phyloP scores from a whole-genome alignment of 495 filamentous ascomycete species.

The Aspergillus bridgeri region DNA sequence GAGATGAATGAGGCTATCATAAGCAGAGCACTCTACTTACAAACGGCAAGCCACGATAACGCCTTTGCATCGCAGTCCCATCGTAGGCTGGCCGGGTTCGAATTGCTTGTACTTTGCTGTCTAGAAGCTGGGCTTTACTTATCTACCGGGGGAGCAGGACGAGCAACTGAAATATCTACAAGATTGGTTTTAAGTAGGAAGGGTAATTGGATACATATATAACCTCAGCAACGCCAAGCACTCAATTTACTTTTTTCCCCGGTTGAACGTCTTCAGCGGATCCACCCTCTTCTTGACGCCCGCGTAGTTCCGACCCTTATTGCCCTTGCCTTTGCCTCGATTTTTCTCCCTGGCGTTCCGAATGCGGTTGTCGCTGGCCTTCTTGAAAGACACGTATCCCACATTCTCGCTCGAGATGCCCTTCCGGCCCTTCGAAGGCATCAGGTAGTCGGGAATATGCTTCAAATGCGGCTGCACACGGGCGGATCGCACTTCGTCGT shows the following conservation, averaged over 20 bases:
- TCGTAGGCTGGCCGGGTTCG: too few relatives aligned
- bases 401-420: slow-evolving; percentile 58
- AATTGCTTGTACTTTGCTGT: too few relatives aligned
- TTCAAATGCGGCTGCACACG: slow-evolving; percentile 84
- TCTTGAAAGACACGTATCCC: slow-evolving; percentile 74
- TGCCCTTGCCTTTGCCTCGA: slow-evolving; percentile 49
- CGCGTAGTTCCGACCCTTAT: slow-evolving; percentile 48
- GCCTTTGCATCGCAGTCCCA: too few relatives aligned
- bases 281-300: slow-evolving; percentile 56
- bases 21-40: too few relatives aligned
- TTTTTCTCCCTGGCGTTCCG: slow-evolving; percentile 66
- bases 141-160: not conserved
- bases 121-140: too few relatives aligned
- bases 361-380: slow-evolving; percentile 68
- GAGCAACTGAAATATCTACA: not conserved
- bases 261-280: slow-evolving; percentile 87
- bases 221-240: not conserved
- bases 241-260: slow-evolving; percentile 26
- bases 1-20: too few relatives aligned
- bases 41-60: too few relatives aligned
- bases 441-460: slow-evolving; percentile 91
- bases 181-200: not conserved
- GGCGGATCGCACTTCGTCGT: slow-evolving; percentile 77
- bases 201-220: not conserved
- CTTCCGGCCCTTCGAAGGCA: slow-evolving; percentile 74